Conservation (phyloP, 345 rosid species). For the Conringia planisiliqua region DNA sequence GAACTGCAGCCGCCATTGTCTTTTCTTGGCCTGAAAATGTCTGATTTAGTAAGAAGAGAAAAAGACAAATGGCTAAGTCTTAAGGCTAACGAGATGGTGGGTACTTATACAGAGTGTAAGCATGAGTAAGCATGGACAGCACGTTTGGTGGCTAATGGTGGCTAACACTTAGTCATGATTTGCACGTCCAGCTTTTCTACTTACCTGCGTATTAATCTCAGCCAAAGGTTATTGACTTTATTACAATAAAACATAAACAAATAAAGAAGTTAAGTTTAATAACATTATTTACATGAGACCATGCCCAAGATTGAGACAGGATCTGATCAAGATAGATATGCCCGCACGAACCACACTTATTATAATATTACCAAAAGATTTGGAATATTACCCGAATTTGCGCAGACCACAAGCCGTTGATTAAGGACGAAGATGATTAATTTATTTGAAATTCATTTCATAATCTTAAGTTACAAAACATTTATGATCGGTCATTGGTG, state of each 20-base stretch:
- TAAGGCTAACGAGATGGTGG: neutral
- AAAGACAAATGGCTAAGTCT: constrained; percentile 22
- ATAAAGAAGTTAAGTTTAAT: neutral
- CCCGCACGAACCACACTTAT: constrained; percentile 17
- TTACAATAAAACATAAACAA: constrained; percentile 11
- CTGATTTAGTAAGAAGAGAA: neutral
- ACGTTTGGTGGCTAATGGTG: constrained; percentile 20
- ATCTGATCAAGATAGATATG: constrained; percentile 17
- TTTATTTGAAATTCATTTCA: constrained; percentile 2
- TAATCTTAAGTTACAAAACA: constrained; percentile 24
- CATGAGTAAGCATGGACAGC: constrained; percentile 32
- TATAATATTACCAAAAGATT: constrained; percentile 18
- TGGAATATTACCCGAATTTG: constrained; percentile 17
- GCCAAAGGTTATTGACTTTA: constrained; percentile 32
- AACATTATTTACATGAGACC: constrained; percentile 27
- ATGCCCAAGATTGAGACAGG: constrained; percentile 31
- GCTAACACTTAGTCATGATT: constrained; percentile 27
- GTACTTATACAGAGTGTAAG: constrained; percentile 30
- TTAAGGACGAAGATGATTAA: constrained; percentile 6
- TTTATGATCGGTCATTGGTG: constrained; percentile 24
- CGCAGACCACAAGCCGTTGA: constrained; percentile 21
- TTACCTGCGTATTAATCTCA: constrained; percentile 30
- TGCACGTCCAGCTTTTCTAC: constrained; percentile 30
- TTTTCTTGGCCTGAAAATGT: constrained; percentile 9
- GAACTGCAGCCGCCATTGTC: constrained; percentile 27